A percentile compares a stretch with the other conserved stretches of the same genome.
Evolutionary conservation across 164 flowering plant genomes (phyloP).

Genomic region (Amborella trichopoda): DNA sequence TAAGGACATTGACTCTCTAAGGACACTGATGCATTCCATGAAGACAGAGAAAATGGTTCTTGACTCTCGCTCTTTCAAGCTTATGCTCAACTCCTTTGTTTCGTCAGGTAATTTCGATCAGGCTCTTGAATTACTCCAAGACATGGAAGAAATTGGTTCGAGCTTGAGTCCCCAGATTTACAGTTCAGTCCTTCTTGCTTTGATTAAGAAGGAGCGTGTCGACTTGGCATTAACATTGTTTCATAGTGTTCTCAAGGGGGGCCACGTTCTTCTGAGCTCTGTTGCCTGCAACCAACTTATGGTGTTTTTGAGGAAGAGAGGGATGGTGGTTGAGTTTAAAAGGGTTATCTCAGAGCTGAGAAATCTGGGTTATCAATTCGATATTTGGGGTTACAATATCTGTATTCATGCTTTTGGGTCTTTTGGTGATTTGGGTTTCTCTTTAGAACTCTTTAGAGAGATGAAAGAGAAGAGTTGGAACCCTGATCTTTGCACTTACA

Average conservation of each 20-base stretch:
- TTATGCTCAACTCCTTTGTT: slow-evolving; percentile 51
- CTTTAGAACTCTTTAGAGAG: slow-evolving; percentile 59
- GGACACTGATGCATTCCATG: slow-evolving; percentile 38
- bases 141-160: slow-evolving; percentile 44
- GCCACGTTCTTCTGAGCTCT: slow-evolving; percentile 17
- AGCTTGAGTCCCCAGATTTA: slow-evolving; percentile 32
- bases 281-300: slow-evolving; percentile 58
- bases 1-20: slow-evolving; percentile 33
- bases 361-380: slow-evolving; percentile 30
- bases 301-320: slow-evolving; percentile 52
- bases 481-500: slow-evolving; percentile 88
- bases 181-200: slow-evolving; percentile 53
- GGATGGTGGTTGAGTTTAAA: slow-evolving; percentile 50
- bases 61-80: slow-evolving; percentile 41
- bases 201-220: slow-evolving; percentile 50
- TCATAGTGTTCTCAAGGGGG: slow-evolving; percentile 37
- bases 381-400: slow-evolving; percentile 68
- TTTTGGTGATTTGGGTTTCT: slow-evolving; percentile 67
- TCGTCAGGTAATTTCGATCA: slow-evolving; percentile 43
- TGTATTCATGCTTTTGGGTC: slow-evolving; percentile 89
- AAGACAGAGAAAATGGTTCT: slow-evolving; percentile 45
- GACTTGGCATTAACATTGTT: slow-evolving; percentile 55
- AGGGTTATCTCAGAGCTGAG: slow-evolving; percentile 40
- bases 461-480: slow-evolving; percentile 48
- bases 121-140: slow-evolving; percentile 55